A percentile compares a stretch with the other conserved stretches of the same genome.
Evolutionary conservation across 805 yeast species (phyloP).

Genomic region (Wickerhamiella sorbophila): DNA sequence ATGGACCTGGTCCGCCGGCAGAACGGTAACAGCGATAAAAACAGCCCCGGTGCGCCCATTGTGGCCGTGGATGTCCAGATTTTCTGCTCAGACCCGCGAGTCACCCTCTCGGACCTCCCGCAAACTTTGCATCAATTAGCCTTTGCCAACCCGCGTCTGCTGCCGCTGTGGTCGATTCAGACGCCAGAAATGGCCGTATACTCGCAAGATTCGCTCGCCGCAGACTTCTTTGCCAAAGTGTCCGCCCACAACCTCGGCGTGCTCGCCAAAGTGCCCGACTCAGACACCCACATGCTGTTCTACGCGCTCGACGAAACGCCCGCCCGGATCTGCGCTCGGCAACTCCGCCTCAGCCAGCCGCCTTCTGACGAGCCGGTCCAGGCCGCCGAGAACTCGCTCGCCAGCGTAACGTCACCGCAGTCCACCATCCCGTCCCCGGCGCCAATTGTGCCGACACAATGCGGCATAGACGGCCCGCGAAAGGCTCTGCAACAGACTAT

Average conservation of each 20-base stretch:
- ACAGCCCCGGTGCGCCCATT: too few species aligned
- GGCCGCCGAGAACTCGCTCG: not conserved
- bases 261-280: conserved; percentile 2
- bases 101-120: not conserved
- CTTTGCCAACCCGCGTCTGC: conserved; percentile 4
- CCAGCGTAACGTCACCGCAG: not conserved
- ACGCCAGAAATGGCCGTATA: conserved; percentile 14
- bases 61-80: too few species aligned
- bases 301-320: conserved; percentile 8
- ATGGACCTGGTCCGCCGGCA: too few species aligned
- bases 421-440: not conserved
- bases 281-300: conserved; percentile 6
- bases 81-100: too few species aligned
- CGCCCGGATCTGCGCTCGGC: conserved; percentile 10
- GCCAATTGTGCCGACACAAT: not conserved
- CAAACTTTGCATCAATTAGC: not conserved
- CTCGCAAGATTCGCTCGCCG: conserved; percentile 6
- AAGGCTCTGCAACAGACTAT: conserved; percentile 20
- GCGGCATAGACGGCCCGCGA: conserved; percentile 1
- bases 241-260: conserved; percentile 6
- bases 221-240: conserved; percentile 12
- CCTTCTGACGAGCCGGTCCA: not conserved
- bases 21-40: too few species aligned
- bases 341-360: conserved; percentile 1
- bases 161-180: conserved; percentile 12